phyloP scores from a whole-genome alignment of 257 asterid genomes.

The Sherardia arvensis region DNA sequence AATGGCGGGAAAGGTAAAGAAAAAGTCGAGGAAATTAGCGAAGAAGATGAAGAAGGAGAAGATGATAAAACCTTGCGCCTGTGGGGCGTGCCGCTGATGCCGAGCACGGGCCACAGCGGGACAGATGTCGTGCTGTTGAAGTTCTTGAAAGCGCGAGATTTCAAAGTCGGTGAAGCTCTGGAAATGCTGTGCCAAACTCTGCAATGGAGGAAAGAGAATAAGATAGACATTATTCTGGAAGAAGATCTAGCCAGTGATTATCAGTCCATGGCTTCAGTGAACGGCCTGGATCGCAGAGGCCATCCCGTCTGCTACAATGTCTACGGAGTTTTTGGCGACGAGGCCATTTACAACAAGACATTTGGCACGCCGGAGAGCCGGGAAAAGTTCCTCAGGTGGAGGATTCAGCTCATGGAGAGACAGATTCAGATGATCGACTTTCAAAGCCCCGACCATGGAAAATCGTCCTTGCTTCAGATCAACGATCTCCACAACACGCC shows the following conservation, averaged over 20 bases:
- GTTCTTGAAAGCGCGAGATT: conserved; percentile 47
- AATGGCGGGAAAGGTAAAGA: conserved; percentile 19
- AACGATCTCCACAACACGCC: conserved; percentile 55
- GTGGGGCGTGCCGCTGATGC: conserved; percentile 60
- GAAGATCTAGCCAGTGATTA: conserved; percentile 48
- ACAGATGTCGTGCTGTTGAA: conserved; percentile 38
- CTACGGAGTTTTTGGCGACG: conserved; percentile 40
- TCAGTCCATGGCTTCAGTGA: conserved; percentile 22
- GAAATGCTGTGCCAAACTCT: conserved; percentile 45
- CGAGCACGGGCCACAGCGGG: conserved; percentile 38
- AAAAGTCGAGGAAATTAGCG: neutral
- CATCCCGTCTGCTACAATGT: conserved; percentile 59
- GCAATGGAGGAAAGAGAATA: conserved; percentile 39
- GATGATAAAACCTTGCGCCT: conserved; percentile 20
- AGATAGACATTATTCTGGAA: conserved; percentile 28
- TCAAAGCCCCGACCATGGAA: conserved; percentile 22
- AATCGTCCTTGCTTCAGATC: conserved; percentile 39
- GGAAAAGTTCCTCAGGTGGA: conserved; percentile 53
- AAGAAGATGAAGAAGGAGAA: neutral
- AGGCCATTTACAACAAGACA: conserved; percentile 31
- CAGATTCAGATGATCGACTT: conserved; percentile 47
- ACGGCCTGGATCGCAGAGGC: conserved; percentile 44
- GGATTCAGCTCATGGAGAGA: conserved; percentile 55
- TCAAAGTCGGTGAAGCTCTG: conserved; percentile 36
- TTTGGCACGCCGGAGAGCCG: conserved; percentile 39